Conservation (phyloP, 306 rosid genomes). For the Hippophae rhamnoides region DNA sequence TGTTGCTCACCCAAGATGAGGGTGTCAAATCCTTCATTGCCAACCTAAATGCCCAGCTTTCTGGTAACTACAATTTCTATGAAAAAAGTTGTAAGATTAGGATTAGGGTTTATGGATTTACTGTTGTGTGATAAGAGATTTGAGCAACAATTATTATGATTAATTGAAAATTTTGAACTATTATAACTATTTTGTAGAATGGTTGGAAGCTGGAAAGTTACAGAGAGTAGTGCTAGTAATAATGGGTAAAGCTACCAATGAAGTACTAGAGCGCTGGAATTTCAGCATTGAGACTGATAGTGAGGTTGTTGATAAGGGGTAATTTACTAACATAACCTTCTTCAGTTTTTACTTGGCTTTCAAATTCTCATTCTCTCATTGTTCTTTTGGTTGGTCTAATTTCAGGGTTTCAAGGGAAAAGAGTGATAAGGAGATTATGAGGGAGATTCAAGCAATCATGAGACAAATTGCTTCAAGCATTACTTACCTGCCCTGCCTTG, state of each 20-base stretch:
- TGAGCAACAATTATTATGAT: not conserved
- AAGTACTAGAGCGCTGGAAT: constrained; percentile 96
- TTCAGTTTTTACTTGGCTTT: not conserved
- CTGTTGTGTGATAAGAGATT: not conserved
- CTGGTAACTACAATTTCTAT: constrained; percentile 32
- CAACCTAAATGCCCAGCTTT: constrained; percentile 69
- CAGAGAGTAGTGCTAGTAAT: constrained; percentile 92
- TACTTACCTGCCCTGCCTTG: constrained; percentile 95
- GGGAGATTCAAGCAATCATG: constrained; percentile 99
- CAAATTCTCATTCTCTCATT: not conserved
- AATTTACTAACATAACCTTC: constrained; percentile 2
- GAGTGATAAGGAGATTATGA: constrained; percentile 98
- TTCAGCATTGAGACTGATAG: constrained; percentile 90
- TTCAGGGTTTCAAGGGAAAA: constrained; percentile 76
- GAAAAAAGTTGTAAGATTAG: not conserved
- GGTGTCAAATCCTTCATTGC: constrained; percentile 78
- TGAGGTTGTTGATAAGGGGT: constrained; percentile 84
- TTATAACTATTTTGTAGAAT: constrained; percentile 45
- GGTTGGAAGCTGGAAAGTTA: constrained; percentile 97
- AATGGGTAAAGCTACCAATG: constrained; percentile 63
- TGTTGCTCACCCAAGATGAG: constrained; percentile 91
- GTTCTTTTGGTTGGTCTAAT: constrained; percentile 2
- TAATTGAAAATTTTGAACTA: not conserved
- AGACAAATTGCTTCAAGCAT: constrained; percentile 98
- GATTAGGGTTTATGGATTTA: not conserved